Evolutionary conservation across 169 alveolate species (phyloP).

Genomic region (Babesia gibsoni): DNA sequence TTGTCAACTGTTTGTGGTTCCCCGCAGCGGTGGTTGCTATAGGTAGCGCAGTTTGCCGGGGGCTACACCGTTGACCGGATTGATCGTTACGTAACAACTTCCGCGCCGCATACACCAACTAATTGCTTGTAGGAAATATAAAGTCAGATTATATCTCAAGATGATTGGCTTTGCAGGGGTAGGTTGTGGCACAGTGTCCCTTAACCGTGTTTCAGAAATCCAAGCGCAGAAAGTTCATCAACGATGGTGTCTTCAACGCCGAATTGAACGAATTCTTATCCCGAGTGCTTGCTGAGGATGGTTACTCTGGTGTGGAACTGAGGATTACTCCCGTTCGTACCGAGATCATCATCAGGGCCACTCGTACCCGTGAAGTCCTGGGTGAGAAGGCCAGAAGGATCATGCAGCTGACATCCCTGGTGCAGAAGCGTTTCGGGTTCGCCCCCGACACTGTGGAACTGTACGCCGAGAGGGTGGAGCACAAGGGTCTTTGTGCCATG

Average conservation of each 20-base stretch:
- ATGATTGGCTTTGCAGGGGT: conserved; percentile 57
- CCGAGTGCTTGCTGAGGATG: conserved; percentile 96
- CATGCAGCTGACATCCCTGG: conserved; percentile 95
- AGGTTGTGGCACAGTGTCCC: not conserved
- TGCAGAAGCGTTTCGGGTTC: conserved; percentile 97
- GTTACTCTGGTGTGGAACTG: conserved; percentile 98
- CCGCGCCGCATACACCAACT: no score
- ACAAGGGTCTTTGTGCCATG: conserved; percentile 97
- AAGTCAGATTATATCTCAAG: conserved; percentile 34
- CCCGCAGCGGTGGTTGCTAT: no score
- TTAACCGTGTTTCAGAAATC: conserved; percentile 73
- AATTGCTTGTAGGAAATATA: no score
- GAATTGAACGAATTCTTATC: conserved; percentile 97
- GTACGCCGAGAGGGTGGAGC: conserved; percentile 93
- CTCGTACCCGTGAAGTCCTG: conserved; percentile 95
- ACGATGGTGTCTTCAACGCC: conserved; percentile 99
- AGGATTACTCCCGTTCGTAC: conserved; percentile 92
- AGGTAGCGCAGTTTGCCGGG: no score
- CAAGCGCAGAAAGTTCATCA: conserved; percentile 93
- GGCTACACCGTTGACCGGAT: no score
- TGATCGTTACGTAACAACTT: no score
- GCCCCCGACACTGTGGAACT: conserved; percentile 94
- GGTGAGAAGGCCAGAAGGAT: conserved; percentile 97
- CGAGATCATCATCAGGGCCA: conserved; percentile 96
- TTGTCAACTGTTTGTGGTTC: no score